phyloP scores from a whole-genome alignment of 768 basidiomycete genomes.

The Lenzites betulinus region DNA sequence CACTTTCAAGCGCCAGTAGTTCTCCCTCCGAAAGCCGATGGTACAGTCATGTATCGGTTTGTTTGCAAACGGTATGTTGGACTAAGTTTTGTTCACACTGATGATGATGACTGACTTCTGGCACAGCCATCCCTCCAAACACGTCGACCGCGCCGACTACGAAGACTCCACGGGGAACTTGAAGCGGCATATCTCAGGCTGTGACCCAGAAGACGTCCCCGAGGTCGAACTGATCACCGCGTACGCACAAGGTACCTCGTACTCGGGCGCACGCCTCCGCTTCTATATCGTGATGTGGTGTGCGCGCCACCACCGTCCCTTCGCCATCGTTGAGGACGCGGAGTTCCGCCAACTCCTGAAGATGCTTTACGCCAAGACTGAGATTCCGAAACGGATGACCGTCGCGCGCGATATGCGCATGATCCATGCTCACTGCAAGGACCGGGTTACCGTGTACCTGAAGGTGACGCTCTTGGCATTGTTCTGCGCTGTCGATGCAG shows the following conservation, averaged over 20 bases:
- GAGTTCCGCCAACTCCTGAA: conserved; percentile 16
- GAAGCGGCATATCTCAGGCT: background rate
- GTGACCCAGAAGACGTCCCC: background rate
- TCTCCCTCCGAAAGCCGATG: background rate
- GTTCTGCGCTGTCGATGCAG: too few species aligned
- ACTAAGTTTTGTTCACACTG: too few species aligned
- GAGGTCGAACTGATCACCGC: background rate
- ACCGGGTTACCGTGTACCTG: too few species aligned
- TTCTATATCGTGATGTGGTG: conserved; percentile 17
- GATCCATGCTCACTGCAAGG: too few species aligned
- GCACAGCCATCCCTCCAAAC: background rate
- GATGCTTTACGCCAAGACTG: conserved; percentile 21
- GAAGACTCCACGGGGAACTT: conserved; percentile 7
- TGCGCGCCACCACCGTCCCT: conserved; percentile 23
- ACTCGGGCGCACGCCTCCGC: conserved; percentile 12
- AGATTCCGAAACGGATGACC: conserved; percentile 3
- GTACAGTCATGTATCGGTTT: too few species aligned
- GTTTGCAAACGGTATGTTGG: too few species aligned
- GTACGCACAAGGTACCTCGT: background rate
- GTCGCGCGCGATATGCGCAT: too few species aligned
- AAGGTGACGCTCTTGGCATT: too few species aligned
- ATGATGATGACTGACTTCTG: too few species aligned
- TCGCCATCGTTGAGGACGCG: conserved; percentile 15
- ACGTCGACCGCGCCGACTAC: background rate
- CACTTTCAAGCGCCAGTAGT: background rate